phyloP scores from a whole-genome alignment of 1,139 yeast genomes.

The Wickerhamiella pararugosa region DNA sequence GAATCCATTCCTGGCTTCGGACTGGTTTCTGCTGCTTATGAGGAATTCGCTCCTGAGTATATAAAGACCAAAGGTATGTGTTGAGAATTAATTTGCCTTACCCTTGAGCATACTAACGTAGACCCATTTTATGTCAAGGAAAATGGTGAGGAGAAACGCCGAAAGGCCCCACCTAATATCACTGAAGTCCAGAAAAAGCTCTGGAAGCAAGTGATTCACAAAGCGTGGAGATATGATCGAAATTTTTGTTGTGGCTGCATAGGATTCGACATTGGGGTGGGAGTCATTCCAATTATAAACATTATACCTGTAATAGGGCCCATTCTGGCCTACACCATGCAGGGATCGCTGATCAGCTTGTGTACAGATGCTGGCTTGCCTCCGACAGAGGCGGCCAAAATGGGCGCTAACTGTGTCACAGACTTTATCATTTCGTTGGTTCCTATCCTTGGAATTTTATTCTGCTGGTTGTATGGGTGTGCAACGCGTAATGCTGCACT shows the following conservation, averaged over 20 bases:
- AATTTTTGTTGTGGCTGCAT: constrained; percentile 61
- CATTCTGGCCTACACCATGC: constrained; percentile 58
- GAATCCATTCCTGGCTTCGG: constrained; percentile 33
- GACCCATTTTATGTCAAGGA: constrained; percentile 54
- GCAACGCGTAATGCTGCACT: constrained; percentile 82
- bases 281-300: constrained; percentile 52
- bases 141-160: constrained; percentile 36
- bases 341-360: constrained; percentile 43
- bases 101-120: constrained; percentile 6
- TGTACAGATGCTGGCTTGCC: constrained; percentile 54
- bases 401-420: constrained; percentile 58
- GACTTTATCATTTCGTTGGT: constrained; percentile 63
- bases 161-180: constrained; percentile 43
- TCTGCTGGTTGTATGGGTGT: constrained; percentile 71
- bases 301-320: constrained; percentile 75
- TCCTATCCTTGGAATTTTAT: constrained; percentile 62
- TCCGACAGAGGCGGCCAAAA: constrained; percentile 39
- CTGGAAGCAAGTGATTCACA: constrained; percentile 57
- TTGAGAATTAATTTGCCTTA: neutral
- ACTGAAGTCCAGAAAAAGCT: constrained; percentile 47
- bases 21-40: constrained; percentile 27
- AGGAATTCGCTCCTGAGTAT: constrained; percentile 43
- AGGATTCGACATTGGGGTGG: constrained; percentile 65
- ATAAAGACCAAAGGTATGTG: constrained; percentile 35
- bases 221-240: constrained; percentile 78